Base-by-base conservation (phyloP, 1,284 basidiomycete species). In the Cystobasidium slooffiae region DNA sequence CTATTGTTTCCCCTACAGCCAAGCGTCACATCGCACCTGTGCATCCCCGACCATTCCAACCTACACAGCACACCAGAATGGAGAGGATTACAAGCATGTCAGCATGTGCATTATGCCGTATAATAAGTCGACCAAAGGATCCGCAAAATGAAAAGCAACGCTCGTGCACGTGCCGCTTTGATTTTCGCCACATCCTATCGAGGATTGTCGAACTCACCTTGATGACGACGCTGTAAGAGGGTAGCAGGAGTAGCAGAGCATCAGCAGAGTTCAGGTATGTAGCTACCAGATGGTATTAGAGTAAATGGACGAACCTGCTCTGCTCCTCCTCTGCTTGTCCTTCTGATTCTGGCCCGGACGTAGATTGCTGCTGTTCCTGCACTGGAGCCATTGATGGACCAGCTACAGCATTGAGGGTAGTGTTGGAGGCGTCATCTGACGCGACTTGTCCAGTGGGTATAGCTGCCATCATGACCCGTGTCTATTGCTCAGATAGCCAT, bases 41-140 rank as follows among this genome's bases (percentile, higher is more conserved):
- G 94, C 94, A 85, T 99, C 96, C 67, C 96, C 96, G 49, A 99
- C 93, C 95, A 98, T 97, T 74, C 95, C 95, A 68, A 98, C 95
- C 84, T 99, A n/a, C n/a, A n/a, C n/a, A 43, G 37, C n/a, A 39
- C 37, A 61, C 9, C 18, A 62, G 20, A n/a, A 62, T 9, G 16
- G n/a, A 55, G 18, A 20, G n/a, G n/a, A n/a, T n/a, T n/a, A n/a
- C n/a, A n/a, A n/a, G 12, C 14, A 56, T 3, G 24, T 56, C 16
- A 31, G 31, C 31, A 31, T 5, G 5, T 31, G 5, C 31, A 31
- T 2, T 31, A 31, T 31, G 31, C 31, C 2, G 31, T 31, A 4
- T 56, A 6, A n/a, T 20, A 56, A n/a, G 14, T 1, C 6, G 14
- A 3, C 16, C 16, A 14, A 14, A 51, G 47, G 16, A 14, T 56